These are phyloP conservation scores for Myochromella boudieri DNA, from an alignment of 768 basidiomycete species.

Conservation along the genomic window DNA sequence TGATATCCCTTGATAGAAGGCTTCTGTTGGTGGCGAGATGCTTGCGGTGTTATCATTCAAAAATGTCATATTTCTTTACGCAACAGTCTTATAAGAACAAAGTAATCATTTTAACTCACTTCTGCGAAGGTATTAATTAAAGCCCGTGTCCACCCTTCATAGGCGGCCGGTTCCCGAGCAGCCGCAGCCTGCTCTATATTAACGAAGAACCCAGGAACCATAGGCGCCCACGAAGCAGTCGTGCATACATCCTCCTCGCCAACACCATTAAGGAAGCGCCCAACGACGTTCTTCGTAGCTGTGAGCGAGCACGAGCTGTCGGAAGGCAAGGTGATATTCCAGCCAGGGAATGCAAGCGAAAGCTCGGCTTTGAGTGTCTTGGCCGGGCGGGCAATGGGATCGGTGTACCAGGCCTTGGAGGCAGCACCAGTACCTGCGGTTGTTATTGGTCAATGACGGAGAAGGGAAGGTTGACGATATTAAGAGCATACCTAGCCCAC, in stretches of 20 bases:
- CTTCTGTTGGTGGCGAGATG: too few species aligned
- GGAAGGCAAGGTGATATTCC: constrained; percentile 39
- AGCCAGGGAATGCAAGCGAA: constrained; percentile 29
- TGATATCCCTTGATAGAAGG: too few species aligned
- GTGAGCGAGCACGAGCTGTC: constrained; percentile 39
- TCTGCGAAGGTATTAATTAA: constrained; percentile 34
- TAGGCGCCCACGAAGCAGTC: constrained; percentile 20
- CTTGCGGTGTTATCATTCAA: too few species aligned
- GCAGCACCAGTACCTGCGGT: constrained; percentile 17
- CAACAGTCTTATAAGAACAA: too few species aligned
- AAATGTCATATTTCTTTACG: too few species aligned
- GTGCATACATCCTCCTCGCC: constrained; percentile 28
- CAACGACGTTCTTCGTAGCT: constrained; percentile 46
- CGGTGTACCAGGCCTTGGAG: constrained; percentile 39
- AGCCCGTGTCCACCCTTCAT: constrained; percentile 34
- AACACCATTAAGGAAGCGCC: constrained; percentile 42
- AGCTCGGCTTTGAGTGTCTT: constrained; percentile 34
- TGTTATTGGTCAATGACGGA: background rate
- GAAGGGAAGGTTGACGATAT: too few species aligned
- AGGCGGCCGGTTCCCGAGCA: constrained; percentile 21
- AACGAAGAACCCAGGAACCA: constrained; percentile 37
- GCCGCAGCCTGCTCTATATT: constrained; percentile 40
- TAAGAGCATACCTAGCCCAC: constrained; percentile 47
- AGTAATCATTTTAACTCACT: too few species aligned
- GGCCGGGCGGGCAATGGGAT: constrained; percentile 30